Evolutionary conservation across 495 filamentous ascomycete species (phyloP).

Genomic region (Penicillium pulvis): DNA sequence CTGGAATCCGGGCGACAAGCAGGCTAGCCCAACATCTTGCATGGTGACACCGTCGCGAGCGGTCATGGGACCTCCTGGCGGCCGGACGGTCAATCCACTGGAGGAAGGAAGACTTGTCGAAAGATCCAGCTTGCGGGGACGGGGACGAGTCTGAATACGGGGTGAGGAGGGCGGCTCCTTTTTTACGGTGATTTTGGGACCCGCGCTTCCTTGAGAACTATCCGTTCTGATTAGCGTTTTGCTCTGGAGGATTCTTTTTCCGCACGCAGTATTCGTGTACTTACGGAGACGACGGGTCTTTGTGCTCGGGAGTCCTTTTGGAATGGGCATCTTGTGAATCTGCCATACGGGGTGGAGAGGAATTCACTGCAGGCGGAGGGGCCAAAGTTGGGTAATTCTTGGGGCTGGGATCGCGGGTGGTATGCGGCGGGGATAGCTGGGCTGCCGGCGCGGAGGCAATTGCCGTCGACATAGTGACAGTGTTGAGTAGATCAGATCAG

Average conservation of each 20-base stretch:
- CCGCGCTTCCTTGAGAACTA: conserved; percentile 46
- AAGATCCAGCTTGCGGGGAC: conserved; percentile 87
- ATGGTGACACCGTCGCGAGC: conserved; percentile 78
- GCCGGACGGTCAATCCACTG: conserved; percentile 57
- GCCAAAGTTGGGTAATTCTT: conserved; percentile 48
- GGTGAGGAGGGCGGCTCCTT: conserved; percentile 90
- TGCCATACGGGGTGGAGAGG: conserved; percentile 41
- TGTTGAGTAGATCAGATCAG: not conserved
- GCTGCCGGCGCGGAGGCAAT: conserved; percentile 51
- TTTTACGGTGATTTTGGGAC: conserved; percentile 89
- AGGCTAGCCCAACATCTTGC: conserved; percentile 92
- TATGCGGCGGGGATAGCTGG: conserved; percentile 50
- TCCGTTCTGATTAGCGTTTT: conserved; percentile 2
- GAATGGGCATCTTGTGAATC: conserved; percentile 43
- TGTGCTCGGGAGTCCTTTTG: conserved; percentile 52
- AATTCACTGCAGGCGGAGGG: conserved; percentile 38
- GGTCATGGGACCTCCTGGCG: conserved; percentile 76
- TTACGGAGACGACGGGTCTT: conserved; percentile 58
- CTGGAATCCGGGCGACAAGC: conserved; percentile 91
- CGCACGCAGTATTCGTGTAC: conserved; percentile 23
- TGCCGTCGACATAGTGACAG: conserved; percentile 50
- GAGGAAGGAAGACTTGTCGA: conserved; percentile 69
- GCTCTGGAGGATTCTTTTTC: not conserved
- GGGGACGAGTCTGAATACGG: conserved; percentile 72
- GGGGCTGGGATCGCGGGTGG: conserved; percentile 51